Evolutionary conservation across 208 protist species (phyloP).

Genomic region (Acanthamoeba lenticulata): DNA sequence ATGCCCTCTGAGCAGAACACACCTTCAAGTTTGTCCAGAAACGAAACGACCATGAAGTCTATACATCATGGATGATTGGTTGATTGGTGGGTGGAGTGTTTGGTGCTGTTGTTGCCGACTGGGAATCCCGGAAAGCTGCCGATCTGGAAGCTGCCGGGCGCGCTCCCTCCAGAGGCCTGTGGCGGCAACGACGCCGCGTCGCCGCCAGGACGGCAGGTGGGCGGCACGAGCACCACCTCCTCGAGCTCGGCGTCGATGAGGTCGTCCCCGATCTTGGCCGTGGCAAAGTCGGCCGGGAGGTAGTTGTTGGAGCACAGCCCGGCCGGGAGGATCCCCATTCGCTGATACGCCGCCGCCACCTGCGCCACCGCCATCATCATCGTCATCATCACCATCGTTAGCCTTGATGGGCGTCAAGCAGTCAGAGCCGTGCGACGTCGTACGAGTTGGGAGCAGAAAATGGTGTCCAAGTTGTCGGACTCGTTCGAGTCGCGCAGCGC

Average conservation of each 20-base stretch:
- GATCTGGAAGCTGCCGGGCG: conserved; percentile 17
- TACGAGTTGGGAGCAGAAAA: conserved; percentile 65
- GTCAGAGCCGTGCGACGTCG: not conserved
- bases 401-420: not conserved
- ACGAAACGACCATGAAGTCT: not conserved
- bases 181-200: no score
- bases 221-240: conserved; percentile 17
- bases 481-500: conserved; percentile 46
- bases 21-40: not conserved
- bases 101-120: no score
- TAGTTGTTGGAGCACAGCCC: conserved; percentile 63
- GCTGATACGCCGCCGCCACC: conserved; percentile 57
- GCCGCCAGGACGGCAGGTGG: not conserved
- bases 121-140: conserved; percentile 42
- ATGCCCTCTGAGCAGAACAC: not conserved
- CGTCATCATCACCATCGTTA: not conserved
- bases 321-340: conserved; percentile 36
- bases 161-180: not conserved
- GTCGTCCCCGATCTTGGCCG: not conserved
- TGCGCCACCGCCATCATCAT: not conserved
- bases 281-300: conserved; percentile 60
- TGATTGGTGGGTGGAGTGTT: no score
- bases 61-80: no score
- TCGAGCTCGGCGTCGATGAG: conserved; percentile 35
- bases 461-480: conserved; percentile 47